phyloP scores from a whole-genome alignment of 768 basidiomycete genomes.

The Mycena polygramma region DNA sequence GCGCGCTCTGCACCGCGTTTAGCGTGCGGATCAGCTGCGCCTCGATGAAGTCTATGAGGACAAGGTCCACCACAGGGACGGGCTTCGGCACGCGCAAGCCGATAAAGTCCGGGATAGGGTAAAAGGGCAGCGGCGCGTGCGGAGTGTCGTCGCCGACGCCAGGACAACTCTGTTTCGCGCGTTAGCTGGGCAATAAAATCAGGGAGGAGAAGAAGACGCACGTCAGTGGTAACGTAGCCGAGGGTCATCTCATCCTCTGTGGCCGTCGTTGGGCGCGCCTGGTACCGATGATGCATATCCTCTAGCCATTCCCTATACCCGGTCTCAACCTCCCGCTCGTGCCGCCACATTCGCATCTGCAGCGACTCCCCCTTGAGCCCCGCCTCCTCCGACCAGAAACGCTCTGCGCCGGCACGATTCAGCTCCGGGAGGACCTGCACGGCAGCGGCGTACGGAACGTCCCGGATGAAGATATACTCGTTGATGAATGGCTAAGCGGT shows the following conservation, averaged over 20 bases:
- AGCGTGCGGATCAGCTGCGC: conserved; percentile 54
- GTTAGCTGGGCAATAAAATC: not conserved
- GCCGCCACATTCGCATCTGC: conserved; percentile 19
- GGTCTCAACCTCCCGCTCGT: conserved; percentile 54
- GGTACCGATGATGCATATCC: conserved; percentile 50
- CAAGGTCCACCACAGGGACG: conserved; percentile 57
- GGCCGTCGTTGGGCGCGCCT: conserved; percentile 39
- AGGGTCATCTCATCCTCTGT: conserved; percentile 52
- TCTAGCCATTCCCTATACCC: conserved; percentile 56
- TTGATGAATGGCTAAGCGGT: conserved; percentile 68
- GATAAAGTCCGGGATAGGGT: conserved; percentile 35
- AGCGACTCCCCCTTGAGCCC: conserved; percentile 5
- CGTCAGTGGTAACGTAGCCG: conserved; percentile 67
- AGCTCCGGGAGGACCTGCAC: conserved; percentile 54
- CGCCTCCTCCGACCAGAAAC: conserved; percentile 24
- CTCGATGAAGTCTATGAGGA: conserved; percentile 67
- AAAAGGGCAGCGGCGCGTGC: conserved; percentile 31
- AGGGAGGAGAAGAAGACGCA: conserved; percentile 6
- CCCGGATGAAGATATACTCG: conserved; percentile 60
- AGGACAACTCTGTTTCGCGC: conserved; percentile 41
- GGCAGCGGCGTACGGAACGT: conserved; percentile 56
- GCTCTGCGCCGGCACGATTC: conserved; percentile 33
- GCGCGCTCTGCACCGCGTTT: conserved; percentile 55
- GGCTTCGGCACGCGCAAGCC: conserved; percentile 50
- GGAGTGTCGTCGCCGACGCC: conserved; percentile 40